These are phyloP conservation scores for Melanogaster broomeanus DNA, from an alignment of 768 basidiomycete genomes.

Conservation along the genomic window DNA sequence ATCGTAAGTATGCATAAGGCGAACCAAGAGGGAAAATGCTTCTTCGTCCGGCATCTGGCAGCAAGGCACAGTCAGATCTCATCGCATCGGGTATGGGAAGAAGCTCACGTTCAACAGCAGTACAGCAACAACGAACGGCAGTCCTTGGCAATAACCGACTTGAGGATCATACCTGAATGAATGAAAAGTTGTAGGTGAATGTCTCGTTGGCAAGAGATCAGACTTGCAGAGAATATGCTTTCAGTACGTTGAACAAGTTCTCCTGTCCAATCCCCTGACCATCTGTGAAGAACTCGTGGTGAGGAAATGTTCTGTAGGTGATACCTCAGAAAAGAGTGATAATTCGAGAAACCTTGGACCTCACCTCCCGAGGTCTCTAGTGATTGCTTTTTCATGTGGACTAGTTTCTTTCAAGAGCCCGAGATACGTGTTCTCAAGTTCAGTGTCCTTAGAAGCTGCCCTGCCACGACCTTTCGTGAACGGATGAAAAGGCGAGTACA, in stretches of 20 bases:
- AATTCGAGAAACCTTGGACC: background rate
- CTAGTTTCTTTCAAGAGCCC: slow-evolving; percentile 80
- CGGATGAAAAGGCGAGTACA: slow-evolving; percentile 3
- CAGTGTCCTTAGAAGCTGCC: slow-evolving; percentile 91
- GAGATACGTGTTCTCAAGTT: slow-evolving; percentile 83
- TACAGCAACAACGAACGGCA: slow-evolving; percentile 95
- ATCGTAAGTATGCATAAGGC: slow-evolving; percentile 96
- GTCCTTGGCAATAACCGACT: slow-evolving; percentile 97
- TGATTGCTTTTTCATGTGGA: slow-evolving; percentile 91
- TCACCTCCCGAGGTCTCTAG: slow-evolving; percentile 86
- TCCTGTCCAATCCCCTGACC: slow-evolving; percentile 96
- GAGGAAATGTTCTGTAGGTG: slow-evolving; percentile 81
- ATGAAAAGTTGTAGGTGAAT: slow-evolving; percentile 7
- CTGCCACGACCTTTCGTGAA: slow-evolving; percentile 40
- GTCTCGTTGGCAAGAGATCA: background rate
- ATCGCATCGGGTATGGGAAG: background rate
- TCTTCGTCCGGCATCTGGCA: slow-evolving; percentile 98
- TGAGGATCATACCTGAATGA: slow-evolving; percentile 78
- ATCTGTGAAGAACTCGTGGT: slow-evolving; percentile 94
- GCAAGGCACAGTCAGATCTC: background rate
- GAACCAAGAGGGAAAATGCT: slow-evolving; percentile 92
- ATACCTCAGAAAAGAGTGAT: slow-evolving; percentile 11
- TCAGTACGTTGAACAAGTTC: slow-evolving; percentile 95
- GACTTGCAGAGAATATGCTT: slow-evolving; percentile 91
- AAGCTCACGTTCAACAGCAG: slow-evolving; percentile 81